phyloP scores from a whole-genome alignment of 129 eudicot species.

The Glebionis coronaria region DNA sequence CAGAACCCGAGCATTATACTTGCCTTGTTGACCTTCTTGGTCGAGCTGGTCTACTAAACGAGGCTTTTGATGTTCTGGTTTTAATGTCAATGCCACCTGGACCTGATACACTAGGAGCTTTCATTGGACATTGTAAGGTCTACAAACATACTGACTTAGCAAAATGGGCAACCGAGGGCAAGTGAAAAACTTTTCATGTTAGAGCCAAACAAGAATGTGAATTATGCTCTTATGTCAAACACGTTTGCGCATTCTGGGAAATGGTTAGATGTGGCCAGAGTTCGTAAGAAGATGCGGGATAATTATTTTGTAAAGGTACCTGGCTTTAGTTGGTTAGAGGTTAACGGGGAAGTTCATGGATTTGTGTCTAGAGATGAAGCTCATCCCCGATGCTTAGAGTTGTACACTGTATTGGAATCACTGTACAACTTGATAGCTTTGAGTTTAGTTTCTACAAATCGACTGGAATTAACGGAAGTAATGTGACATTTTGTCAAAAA shows the following conservation, averaged over 20 bases:
- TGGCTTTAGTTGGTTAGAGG: slow-evolving; percentile 61
- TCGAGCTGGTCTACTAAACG: slow-evolving; percentile 48
- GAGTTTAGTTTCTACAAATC: neutral
- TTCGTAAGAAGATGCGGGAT: slow-evolving; percentile 46
- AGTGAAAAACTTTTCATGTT: slow-evolving; percentile 39
- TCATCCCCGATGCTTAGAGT: slow-evolving; percentile 23
- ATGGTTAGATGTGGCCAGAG: slow-evolving; percentile 51
- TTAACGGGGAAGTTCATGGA: slow-evolving; percentile 30
- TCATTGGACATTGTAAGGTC: slow-evolving; percentile 56
- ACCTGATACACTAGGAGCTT: slow-evolving; percentile 52
- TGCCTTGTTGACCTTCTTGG: slow-evolving; percentile 73
- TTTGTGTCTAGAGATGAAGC: slow-evolving; percentile 34
- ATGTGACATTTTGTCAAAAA: neutral
- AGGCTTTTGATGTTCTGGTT: slow-evolving; percentile 38
- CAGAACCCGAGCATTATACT: slow-evolving; percentile 53
- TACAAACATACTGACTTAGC: slow-evolving; percentile 48
- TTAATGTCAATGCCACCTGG: slow-evolving; percentile 47
- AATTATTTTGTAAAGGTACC: slow-evolving; percentile 43
- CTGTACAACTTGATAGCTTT: slow-evolving; percentile 17
- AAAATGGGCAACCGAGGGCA: slow-evolving; percentile 64
- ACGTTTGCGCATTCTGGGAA: slow-evolving; percentile 39
- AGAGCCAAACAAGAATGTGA: slow-evolving; percentile 51
- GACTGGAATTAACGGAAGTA: neutral
- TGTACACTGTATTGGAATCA: slow-evolving; percentile 22
- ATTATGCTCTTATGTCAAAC: slow-evolving; percentile 51